phyloP scores from a whole-genome alignment of 2,329 filamentous ascomycete species.

The Tricladium varicosporioides region DNA sequence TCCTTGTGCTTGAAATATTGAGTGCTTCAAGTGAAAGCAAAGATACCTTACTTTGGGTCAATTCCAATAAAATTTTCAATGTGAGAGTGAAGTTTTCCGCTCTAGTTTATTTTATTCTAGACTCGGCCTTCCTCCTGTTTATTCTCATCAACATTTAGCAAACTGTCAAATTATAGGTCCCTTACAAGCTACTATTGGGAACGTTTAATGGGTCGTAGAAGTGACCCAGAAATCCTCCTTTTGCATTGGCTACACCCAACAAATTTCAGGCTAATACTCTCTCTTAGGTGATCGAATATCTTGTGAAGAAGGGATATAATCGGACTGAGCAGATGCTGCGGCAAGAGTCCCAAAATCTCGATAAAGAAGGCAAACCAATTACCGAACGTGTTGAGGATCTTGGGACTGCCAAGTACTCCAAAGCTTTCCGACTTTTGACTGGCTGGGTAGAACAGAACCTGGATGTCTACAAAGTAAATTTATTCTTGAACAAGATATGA shows the following conservation, averaged over 20 bases:
- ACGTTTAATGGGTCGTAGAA: no score
- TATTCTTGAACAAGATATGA: not conserved
- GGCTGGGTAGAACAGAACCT: constrained; percentile 89
- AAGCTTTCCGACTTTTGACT: constrained; percentile 70
- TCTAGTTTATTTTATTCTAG: no score
- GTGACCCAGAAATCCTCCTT: no score
- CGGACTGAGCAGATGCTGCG: constrained; percentile 90
- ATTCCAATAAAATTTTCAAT: no score
- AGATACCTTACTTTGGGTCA: no score
- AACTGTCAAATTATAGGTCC: no score
- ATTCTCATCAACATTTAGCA: no score
- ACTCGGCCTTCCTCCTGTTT: no score
- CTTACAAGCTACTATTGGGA: no score
- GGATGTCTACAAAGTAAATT: constrained; percentile 82
- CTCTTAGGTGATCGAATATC: constrained; percentile 80
- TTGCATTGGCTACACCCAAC: not conserved
- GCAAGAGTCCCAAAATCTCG: constrained; percentile 82
- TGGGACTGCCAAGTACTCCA: constrained; percentile 74
- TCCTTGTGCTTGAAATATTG: no score
- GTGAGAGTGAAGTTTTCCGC: no score
- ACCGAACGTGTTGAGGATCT: constrained; percentile 62
- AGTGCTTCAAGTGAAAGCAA: no score
- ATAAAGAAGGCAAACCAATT: constrained; percentile 76
- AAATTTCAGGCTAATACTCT: constrained; percentile 8
- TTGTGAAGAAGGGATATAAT: constrained; percentile 92